phyloP scores from a whole-genome alignment of 768 basidiomycete species.

The Amanita rimosa region DNA sequence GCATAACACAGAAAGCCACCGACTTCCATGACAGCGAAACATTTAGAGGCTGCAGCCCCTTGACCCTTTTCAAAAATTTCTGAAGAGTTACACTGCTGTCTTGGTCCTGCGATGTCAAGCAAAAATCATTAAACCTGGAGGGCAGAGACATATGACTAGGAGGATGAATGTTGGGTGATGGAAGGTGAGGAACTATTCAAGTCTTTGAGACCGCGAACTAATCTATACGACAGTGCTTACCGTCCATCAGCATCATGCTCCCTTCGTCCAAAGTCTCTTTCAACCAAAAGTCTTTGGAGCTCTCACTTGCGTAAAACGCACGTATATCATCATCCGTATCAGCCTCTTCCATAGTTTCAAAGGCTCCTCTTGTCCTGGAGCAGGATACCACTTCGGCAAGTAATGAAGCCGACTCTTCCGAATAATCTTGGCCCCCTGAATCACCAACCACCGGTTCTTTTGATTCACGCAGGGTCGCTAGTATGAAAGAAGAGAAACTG shows the following conservation, averaged over 20 bases:
- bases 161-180: constrained; percentile 1
- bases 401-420: not conserved
- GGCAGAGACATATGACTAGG: not conserved
- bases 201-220: not conserved
- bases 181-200: constrained; percentile 1
- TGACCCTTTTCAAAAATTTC: constrained; percentile 39
- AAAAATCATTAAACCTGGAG: not conserved
- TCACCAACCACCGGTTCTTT: not conserved
- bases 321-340: not conserved
- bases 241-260: constrained; percentile 5
- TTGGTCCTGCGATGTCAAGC: not conserved
- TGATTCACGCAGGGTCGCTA: not conserved
- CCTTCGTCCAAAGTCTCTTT: constrained; percentile 1
- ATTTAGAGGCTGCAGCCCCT: constrained; percentile 45
- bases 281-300: not conserved
- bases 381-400: not conserved
- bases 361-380: not conserved
- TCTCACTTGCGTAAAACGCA: not conserved
- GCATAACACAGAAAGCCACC: constrained; percentile 12
- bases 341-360: not conserved
- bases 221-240: not conserved
- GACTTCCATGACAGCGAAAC: constrained; percentile 63
- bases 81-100: constrained; percentile 1
- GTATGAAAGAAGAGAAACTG: constrained; percentile 2
- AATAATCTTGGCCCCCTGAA: not conserved